These are phyloP conservation scores for Mortierella antarctica DNA, from an alignment of 192 early-diverging fungal species.

Conservation along the genomic window DNA sequence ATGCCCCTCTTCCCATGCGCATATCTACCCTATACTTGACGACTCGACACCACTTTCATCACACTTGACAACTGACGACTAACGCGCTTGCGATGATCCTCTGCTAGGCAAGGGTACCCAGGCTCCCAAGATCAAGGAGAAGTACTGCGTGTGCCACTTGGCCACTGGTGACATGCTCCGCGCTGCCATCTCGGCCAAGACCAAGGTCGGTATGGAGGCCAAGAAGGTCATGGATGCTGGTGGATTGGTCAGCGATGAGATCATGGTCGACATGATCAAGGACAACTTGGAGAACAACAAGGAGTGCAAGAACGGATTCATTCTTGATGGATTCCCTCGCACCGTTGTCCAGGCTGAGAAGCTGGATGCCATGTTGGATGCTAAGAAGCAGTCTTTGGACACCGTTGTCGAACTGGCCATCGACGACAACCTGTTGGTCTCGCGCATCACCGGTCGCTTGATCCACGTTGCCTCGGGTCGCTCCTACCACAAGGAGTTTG, in stretches of 20 bases:
- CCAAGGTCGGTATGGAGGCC: constrained; percentile 92
- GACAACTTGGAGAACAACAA: constrained; percentile 95
- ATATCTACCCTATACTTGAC: too few relatives aligned
- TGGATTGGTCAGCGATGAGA: constrained; percentile 97
- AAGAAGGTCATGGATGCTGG: constrained; percentile 99
- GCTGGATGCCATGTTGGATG: constrained; percentile 94
- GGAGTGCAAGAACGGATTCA: constrained; percentile 98
- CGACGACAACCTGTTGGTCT: constrained; percentile 93
- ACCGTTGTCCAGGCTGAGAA: constrained; percentile 98
- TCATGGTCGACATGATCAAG: constrained; percentile 96
- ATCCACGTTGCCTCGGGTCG: constrained; percentile 94
- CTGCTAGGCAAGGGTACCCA: constrained; percentile 89
- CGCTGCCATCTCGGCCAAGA: constrained; percentile 92
- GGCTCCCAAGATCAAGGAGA: constrained; percentile 95
- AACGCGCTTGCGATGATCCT: not conserved
- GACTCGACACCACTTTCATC: too few relatives aligned
- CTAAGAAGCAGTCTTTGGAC: constrained; percentile 81
- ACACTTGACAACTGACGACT: too few relatives aligned
- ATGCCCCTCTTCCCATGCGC: too few relatives aligned
- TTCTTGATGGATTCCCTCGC: constrained; percentile 99
- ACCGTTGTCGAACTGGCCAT: constrained; percentile 94
- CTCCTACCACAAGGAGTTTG: constrained; percentile 97
- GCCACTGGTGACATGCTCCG: constrained; percentile 99
- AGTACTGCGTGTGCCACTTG: constrained; percentile 97
- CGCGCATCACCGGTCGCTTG: constrained; percentile 96